These are phyloP conservation scores for Aspergillus panamensis DNA, from an alignment of 495 filamentous ascomycete genomes.

Conservation along the genomic window DNA sequence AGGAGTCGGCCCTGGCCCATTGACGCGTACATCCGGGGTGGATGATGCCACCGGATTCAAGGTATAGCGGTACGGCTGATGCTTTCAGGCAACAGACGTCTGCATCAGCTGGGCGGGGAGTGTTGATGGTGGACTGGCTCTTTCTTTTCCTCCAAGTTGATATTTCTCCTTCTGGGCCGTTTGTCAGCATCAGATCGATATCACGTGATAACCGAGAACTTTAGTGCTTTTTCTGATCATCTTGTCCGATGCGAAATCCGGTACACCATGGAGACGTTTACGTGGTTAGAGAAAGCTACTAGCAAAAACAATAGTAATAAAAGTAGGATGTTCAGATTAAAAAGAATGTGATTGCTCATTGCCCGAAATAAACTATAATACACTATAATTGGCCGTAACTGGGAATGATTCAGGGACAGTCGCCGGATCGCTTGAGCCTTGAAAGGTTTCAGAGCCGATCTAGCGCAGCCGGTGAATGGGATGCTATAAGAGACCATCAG, in stretches of 20 bases:
- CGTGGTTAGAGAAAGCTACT: too few relatives aligned
- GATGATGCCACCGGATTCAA: conserved; percentile 28
- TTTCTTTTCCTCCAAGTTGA: too few relatives aligned
- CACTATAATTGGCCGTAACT: too few relatives aligned
- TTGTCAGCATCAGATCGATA: conserved; percentile 4
- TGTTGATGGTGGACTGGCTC: not conserved
- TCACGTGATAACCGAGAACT: conserved; percentile 12
- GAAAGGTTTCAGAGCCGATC: too few relatives aligned
- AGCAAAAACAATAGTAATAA: too few relatives aligned
- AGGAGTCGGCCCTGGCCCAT: conserved; percentile 37
- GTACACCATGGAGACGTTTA: too few relatives aligned
- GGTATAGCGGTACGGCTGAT: conserved; percentile 20
- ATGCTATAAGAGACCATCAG: conserved; percentile 9
- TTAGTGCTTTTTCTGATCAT: not conserved
- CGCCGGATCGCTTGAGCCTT: too few relatives aligned
- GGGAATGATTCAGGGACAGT: too few relatives aligned
- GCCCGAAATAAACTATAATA: too few relatives aligned
- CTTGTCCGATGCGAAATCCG: too few relatives aligned
- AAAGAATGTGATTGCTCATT: too few relatives aligned
- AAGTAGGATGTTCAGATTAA: too few relatives aligned
- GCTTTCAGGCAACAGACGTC: conserved; percentile 20
- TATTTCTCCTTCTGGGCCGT: conserved; percentile 4
- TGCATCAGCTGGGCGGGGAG: conserved; percentile 16
- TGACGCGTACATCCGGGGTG: conserved; percentile 44
- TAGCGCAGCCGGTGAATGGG: not conserved